phyloP scores from a whole-genome alignment of 2,329 filamentous ascomycete genomes.

The Diplodia mutila region DNA sequence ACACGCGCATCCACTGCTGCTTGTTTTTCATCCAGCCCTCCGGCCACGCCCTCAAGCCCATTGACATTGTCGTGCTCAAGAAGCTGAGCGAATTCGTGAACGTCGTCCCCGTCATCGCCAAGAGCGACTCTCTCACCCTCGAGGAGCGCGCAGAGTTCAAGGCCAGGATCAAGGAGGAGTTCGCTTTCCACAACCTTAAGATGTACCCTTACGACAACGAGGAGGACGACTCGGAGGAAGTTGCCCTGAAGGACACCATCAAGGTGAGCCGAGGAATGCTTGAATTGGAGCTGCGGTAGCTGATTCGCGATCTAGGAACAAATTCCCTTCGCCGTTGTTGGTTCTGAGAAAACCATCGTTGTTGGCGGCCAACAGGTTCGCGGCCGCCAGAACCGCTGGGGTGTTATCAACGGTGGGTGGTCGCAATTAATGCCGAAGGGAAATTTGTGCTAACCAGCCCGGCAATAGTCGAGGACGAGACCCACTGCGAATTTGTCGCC shows the following conservation, averaged over 20 bases:
- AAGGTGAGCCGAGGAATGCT: conserved; percentile 66
- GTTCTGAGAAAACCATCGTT: conserved; percentile 96
- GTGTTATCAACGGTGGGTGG: conserved; percentile 77
- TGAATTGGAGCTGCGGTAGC: neutral
- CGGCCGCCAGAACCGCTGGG: conserved; percentile 98
- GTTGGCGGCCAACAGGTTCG: conserved; percentile 97
- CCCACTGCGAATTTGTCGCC: conserved; percentile 99
- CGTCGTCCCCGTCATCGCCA: conserved; percentile 97
- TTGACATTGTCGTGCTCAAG: conserved; percentile 99
- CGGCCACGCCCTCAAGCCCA: conserved; percentile 97
- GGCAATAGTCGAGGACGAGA: conserved; percentile 86
- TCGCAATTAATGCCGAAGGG: neutral
- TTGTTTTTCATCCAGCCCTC: conserved; percentile 99
- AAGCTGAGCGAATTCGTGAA: conserved; percentile 99
- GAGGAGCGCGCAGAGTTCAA: conserved; percentile 97
- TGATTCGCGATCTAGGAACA: conserved; percentile 67
- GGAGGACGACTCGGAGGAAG: conserved; percentile 96
- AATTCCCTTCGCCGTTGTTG: conserved; percentile 96
- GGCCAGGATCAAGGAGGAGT: conserved; percentile 98
- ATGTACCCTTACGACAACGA: conserved; percentile 99
- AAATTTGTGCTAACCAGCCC: conserved; percentile 7
- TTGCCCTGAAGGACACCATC: conserved; percentile 89
- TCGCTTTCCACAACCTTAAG: conserved; percentile 98
- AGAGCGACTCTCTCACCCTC: conserved; percentile 92
- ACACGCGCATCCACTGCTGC: conserved; percentile 99